Percentiles rank a stretch among this genome's conserved stretches.
These are phyloP conservation scores for Geoglossum glabrum DNA, from an alignment of 495 filamentous ascomycete species.

Conservation along the genomic window DNA sequence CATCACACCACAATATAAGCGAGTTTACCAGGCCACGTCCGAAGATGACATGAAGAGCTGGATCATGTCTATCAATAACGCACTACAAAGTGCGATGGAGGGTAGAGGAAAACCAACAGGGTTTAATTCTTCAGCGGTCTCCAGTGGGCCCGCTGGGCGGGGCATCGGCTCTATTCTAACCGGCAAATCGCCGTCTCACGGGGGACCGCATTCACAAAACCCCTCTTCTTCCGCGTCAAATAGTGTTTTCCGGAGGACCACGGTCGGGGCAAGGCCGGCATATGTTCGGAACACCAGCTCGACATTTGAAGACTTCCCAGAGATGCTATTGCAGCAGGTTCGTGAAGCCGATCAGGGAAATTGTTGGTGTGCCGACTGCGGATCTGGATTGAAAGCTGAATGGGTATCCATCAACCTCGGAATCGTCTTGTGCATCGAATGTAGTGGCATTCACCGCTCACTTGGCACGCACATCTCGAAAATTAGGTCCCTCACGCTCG, in stretches of 20 bases:
- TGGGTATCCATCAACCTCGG: constrained; percentile 98
- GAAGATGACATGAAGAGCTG: constrained; percentile 96
- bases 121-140: constrained; percentile 22
- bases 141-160: constrained; percentile 37
- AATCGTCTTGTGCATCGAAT: constrained; percentile 94
- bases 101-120: constrained; percentile 36
- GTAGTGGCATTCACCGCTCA: constrained; percentile 91
- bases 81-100: constrained; percentile 87
- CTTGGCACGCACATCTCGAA: constrained; percentile 97
- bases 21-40: constrained; percentile 92
- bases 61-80: constrained; percentile 95
- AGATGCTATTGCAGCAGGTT: constrained; percentile 65
- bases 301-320: constrained; percentile 60
- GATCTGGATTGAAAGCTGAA: constrained; percentile 76
- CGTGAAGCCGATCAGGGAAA: constrained; percentile 87
- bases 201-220: constrained; percentile 8
- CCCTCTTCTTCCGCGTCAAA: constrained; percentile 24
- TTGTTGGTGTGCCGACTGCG: constrained; percentile 87
- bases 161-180: constrained; percentile 85
- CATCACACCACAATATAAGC: constrained; percentile 89
- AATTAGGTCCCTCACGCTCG: constrained; percentile 82
- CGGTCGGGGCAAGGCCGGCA: constrained; percentile 71
- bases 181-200: constrained; percentile 72
- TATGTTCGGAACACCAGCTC: constrained; percentile 45
- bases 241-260: constrained; percentile 59